Evolutionary conservation across 176 grass and related monocot genomes (phyloP).

Genomic region (Triticum timopheevii): DNA sequence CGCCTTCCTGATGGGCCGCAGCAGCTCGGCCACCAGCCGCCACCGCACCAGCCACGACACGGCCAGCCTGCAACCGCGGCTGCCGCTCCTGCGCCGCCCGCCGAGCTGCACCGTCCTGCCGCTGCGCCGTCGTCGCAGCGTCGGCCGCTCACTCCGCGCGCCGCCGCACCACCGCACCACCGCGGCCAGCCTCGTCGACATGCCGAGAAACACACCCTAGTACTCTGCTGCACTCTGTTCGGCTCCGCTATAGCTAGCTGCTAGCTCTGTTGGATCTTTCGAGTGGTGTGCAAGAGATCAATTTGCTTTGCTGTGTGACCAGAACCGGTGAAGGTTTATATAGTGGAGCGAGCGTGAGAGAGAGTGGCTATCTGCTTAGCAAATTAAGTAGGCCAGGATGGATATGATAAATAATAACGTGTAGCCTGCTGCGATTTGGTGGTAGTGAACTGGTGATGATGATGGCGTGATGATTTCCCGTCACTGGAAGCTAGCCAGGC

Average conservation of each 20-base stretch:
- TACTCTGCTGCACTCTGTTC: neutral
- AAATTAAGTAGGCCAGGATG: constrained; percentile 5
- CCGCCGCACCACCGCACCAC: constrained; percentile 34
- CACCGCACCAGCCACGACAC: constrained; percentile 48
- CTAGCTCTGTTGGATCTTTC: neutral
- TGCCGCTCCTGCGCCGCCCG: constrained; percentile 24
- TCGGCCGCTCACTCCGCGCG: constrained; percentile 30
- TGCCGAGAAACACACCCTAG: neutral
- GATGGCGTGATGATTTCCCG: constrained; percentile 38
- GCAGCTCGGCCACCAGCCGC: constrained; percentile 48
- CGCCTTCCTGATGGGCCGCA: constrained; percentile 53
- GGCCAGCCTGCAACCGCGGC: constrained; percentile 19
- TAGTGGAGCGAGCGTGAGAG: neutral
- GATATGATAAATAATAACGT: neutral
- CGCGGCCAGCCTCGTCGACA: constrained; percentile 28
- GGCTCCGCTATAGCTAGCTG: neutral
- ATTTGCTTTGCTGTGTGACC: neutral
- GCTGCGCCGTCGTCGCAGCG: constrained; percentile 28
- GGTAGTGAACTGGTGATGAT: constrained; percentile 12
- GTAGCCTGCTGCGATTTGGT: constrained; percentile 25
- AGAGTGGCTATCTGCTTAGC: neutral
- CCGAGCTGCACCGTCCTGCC: constrained; percentile 53
- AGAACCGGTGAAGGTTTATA: constrained; percentile 4
- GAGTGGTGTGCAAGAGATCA: neutral
- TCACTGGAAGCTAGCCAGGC: constrained; percentile 12